Evolutionary conservation across 1,284 basidiomycete genomes (phyloP), one percentile per base, ranked within the genome.

Genomic region (Inonotus obliquus): DNA sequence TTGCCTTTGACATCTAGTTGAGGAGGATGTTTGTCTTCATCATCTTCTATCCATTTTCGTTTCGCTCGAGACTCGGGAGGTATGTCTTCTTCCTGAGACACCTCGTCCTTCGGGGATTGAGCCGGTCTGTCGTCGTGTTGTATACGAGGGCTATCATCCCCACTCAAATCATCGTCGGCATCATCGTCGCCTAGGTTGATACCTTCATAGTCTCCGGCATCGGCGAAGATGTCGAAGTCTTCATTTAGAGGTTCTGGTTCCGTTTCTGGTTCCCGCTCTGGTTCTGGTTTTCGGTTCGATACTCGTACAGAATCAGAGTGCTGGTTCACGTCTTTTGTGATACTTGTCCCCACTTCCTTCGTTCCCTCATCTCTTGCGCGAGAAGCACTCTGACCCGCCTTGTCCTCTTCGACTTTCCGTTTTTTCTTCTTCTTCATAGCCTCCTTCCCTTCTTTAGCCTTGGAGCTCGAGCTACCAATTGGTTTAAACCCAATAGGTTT

Each of bases 121-220:
- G 54, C 61, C 13, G 17, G 32, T 21, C 39, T 5, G 38, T 62
- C 65, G 63, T 62, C 63, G 54, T 49, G 38, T 14, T 58, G 57
- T 14, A 19, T 21, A 32, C 13, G 65, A 65, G 54, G 47, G 51
- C 29, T 17, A 17, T 23, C 17, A 1, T 39, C 39, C 41, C 64
- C 52, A 23, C 57, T 32, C n/a, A 48, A 25, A 57, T 52, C 23
- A 64, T 66, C 49, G 29, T 79, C 81, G 14, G 79, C 78, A 21
- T 83, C 83, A 14, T 85, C 82, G 21, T 85, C 84, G 41, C 80
- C 86, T 6, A 82, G 70, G 53, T 82, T 81, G 14, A 90, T 69
- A 1, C 89, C 92, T 57, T 86, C 79, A 72, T 96, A 97, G 47
- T 93, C 91, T 7, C 89, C 93, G 1, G 84, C 92, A 56, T 80